A percentile compares a stretch with the other conserved stretches of the same genome.
Evolutionary conservation across 2,329 filamentous ascomycete species (phyloP).

Genomic region (Fusarium falciforme): DNA sequence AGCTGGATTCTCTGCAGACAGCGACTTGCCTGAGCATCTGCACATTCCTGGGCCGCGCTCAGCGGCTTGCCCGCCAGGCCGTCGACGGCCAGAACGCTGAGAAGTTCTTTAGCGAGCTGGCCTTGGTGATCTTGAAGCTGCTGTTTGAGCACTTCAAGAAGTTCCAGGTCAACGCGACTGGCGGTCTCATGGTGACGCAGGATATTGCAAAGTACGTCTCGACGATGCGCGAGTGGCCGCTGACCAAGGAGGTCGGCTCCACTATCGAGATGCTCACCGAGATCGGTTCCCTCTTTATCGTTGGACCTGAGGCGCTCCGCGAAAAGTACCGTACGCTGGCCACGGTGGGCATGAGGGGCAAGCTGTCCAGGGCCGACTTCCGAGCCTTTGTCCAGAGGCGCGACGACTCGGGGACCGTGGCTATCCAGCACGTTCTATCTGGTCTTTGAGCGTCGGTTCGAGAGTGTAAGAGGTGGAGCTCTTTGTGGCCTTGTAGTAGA

Average conservation of each 20-base stretch:
- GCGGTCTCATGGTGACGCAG: constrained; percentile 94
- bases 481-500: constrained; percentile 17
- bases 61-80: constrained; percentile 71
- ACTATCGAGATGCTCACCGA: constrained; percentile 89
- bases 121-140: constrained; percentile 78
- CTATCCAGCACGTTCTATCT: constrained; percentile 85
- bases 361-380: constrained; percentile 75
- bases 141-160: constrained; percentile 95
- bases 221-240: constrained; percentile 84
- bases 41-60: constrained; percentile 79
- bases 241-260: constrained; percentile 74
- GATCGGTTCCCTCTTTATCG: constrained; percentile 95
- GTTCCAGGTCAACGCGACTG: constrained; percentile 92
- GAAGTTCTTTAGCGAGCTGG: constrained; percentile 85
- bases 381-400: constrained; percentile 86
- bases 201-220: constrained; percentile 95
- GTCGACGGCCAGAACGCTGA: constrained; percentile 88
- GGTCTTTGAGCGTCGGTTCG: constrained; percentile 56
- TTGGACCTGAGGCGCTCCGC: constrained; percentile 81
- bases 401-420: constrained; percentile 84
- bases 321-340: constrained; percentile 74
- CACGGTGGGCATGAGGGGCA: constrained; percentile 60
- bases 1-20: constrained; percentile 85
- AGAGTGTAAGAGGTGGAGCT: constrained; percentile 8
- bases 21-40: constrained; percentile 85